Percentiles rank a stretch among this genome's conserved stretches.
Evolutionary conservation across 495 filamentous ascomycete genomes (phyloP).

Genomic region (Chaetomium fimeti): DNA sequence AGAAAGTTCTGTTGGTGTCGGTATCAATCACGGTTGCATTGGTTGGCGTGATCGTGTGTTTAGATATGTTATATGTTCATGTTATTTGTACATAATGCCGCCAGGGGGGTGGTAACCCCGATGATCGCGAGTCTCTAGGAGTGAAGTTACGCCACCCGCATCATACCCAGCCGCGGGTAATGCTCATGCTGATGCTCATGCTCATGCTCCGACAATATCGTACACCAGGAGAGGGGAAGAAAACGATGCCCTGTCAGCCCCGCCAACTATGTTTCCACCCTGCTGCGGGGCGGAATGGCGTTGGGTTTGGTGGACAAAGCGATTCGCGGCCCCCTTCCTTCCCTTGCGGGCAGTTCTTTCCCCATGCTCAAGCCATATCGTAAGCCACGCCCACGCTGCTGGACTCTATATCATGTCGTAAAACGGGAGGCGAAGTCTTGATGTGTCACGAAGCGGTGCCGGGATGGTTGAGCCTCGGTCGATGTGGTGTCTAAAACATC

Average conservation of each 20-base stretch:
- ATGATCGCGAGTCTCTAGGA: neutral
- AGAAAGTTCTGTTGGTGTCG: neutral
- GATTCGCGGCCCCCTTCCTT: neutral
- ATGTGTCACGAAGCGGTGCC: neutral
- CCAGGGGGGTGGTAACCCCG: neutral
- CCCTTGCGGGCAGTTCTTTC: too few relatives aligned
- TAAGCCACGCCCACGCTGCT: neutral
- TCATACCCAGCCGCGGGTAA: neutral
- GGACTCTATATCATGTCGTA: neutral
- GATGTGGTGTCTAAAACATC: constrained; percentile 56
- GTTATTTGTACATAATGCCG: constrained; percentile 2
- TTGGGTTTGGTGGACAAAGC: neutral
- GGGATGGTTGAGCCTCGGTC: neutral
- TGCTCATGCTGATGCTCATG: neutral
- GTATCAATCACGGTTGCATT: neutral
- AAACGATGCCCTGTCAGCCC: neutral
- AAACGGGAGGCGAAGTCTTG: neutral
- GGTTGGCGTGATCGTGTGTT: neutral
- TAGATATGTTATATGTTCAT: neutral
- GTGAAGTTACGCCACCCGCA: neutral
- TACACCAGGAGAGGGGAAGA: constrained; percentile 5
- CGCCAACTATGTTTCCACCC: neutral
- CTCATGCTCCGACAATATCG: neutral
- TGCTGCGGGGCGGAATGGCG: neutral
- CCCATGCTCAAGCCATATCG: neutral